Percentiles rank a stretch among this genome's conserved stretches.
Evolutionary conservation across 2,329 filamentous ascomycete genomes (phyloP).

Genomic region (Botryotinia narcissicola): DNA sequence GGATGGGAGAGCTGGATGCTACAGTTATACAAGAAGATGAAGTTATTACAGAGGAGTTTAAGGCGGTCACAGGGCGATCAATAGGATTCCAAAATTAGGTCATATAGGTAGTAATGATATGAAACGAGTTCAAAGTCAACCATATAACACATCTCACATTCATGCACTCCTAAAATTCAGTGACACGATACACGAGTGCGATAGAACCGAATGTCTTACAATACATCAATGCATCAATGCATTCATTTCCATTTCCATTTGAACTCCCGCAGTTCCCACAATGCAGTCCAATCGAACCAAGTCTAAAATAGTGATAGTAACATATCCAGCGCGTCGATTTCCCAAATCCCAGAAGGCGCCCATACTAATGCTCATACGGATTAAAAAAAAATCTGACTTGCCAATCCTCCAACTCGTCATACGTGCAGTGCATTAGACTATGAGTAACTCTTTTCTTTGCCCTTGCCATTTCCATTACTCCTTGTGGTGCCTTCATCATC

Average conservation of each 20-base stretch:
- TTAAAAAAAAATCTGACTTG: neutral
- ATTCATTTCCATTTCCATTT: neutral
- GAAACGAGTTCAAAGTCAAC: constrained; percentile 4
- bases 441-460: constrained; percentile 20
- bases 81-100: constrained; percentile 13
- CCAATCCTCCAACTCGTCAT: neutral
- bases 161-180: neutral
- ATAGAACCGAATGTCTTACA: neutral
- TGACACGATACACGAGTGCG: neutral
- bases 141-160: neutral
- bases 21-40: constrained; percentile 3
- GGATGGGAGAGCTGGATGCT: neutral
- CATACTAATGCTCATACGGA: constrained; percentile 1
- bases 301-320: constrained; percentile 12
- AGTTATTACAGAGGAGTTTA: constrained; percentile 9
- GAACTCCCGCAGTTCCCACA: neutral
- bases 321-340: neutral
- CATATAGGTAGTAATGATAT: constrained; percentile 19
- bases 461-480: constrained; percentile 28
- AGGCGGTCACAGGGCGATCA: constrained; percentile 18
- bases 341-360: neutral
- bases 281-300: constrained; percentile 2
- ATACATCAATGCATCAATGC: neutral
- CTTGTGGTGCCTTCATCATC: constrained; percentile 46
- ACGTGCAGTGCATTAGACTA: constrained; percentile 9